Conservation (phyloP, 192 early-diverging fungal species). For the Oehlia diaphana region DNA sequence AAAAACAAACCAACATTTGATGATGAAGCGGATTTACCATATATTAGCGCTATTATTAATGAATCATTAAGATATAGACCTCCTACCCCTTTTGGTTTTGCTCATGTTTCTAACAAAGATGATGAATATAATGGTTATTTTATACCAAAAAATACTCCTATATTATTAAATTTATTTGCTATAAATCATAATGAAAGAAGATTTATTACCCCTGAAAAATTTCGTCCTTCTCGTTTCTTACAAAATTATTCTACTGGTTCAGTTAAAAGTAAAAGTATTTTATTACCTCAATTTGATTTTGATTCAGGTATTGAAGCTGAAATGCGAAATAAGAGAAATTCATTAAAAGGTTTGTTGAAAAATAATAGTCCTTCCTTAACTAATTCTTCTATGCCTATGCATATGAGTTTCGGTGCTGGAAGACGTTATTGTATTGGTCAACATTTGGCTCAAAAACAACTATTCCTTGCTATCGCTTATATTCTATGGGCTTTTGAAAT, state of each 20-base stretch:
- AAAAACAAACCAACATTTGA: not conserved
- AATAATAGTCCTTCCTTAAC: not conserved
- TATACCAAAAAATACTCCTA: conserved; percentile 51
- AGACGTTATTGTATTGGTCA: conserved; percentile 31
- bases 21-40: conserved; percentile 28
- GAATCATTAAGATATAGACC: conserved; percentile 37
- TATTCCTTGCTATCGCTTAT: conserved; percentile 3
- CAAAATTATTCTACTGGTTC: not conserved
- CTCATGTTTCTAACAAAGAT: conserved; percentile 35
- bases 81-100: conserved; percentile 35
- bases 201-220: conserved; percentile 49
- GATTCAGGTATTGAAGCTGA: not conserved
- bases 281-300: not conserved
- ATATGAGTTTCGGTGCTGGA: conserved; percentile 28
- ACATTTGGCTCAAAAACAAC: conserved; percentile 25
- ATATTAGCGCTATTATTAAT: conserved; percentile 39
- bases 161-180: conserved; percentile 56
- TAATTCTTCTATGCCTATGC: not conserved
- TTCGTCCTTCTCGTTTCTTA: conserved; percentile 49
- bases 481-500: conserved; percentile 25
- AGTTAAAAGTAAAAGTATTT: not conserved
- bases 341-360: not conserved
- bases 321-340: not conserved
- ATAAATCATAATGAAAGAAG: conserved; percentile 44
- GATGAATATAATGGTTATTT: conserved; percentile 45